Conservation (phyloP, 1,284 basidiomycete species). For the Bjerkandera adusta region DNA sequence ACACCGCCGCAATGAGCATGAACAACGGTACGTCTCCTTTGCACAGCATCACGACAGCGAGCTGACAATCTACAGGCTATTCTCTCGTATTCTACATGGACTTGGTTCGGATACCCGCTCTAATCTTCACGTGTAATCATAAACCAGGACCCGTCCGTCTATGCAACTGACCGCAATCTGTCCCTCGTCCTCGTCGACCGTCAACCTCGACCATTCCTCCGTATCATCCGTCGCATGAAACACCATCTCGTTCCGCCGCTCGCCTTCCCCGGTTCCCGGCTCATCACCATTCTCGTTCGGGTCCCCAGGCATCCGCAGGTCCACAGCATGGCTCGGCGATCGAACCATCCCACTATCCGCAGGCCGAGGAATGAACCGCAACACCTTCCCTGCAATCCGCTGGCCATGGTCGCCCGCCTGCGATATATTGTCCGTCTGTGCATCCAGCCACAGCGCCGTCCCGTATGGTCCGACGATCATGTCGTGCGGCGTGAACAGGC, state of each 20-base stretch:
- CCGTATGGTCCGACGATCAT: slow-evolving; percentile 57
- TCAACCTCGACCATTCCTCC: slow-evolving; percentile 52
- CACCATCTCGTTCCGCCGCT: slow-evolving; percentile 32
- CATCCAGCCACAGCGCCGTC: slow-evolving; percentile 64
- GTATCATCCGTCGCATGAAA: slow-evolving; percentile 39
- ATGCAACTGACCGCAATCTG: slow-evolving; percentile 51
- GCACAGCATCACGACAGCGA: too few species aligned
- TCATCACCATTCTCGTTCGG: not conserved
- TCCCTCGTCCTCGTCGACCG: slow-evolving; percentile 59
- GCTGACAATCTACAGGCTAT: not conserved
- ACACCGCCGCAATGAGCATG: slow-evolving; percentile 7
- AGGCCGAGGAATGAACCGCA: slow-evolving; percentile 15
- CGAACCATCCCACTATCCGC: not conserved
- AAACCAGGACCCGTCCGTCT: slow-evolving; percentile 48
- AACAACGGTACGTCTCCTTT: too few species aligned
- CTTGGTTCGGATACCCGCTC: not conserved
- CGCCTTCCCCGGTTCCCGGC: slow-evolving; percentile 18
- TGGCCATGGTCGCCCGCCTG: slow-evolving; percentile 51
- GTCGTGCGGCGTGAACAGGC: slow-evolving; percentile 53
- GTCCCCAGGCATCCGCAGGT: slow-evolving; percentile 10
- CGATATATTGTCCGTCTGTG: slow-evolving; percentile 43
- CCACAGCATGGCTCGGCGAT: slow-evolving; percentile 7
- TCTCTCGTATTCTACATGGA: not conserved
- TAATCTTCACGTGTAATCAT: slow-evolving; percentile 38
- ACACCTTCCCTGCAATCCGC: slow-evolving; percentile 47